A percentile compares a stretch with the other conserved stretches of the same genome.
Conservation (phyloP, 2,329 filamentous ascomycete genomes). For the Venturia carpophila region DNA sequence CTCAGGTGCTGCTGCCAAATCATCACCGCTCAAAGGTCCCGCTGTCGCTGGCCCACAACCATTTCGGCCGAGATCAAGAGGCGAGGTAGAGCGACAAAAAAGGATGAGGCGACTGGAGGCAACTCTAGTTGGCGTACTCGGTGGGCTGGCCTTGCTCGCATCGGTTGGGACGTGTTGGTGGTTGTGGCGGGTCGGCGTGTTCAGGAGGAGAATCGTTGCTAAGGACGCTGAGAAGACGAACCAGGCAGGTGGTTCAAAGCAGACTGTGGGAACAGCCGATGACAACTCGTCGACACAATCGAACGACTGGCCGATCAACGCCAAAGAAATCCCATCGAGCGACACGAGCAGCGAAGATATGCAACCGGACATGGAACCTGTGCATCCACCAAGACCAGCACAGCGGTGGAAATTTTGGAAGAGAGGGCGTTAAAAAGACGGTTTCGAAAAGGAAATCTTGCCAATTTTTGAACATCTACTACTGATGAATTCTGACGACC, state of each 20-base stretch:
- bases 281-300: neutral
- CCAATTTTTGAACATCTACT: neutral
- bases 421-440: neutral
- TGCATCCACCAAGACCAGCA: neutral
- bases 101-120: neutral
- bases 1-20: neutral
- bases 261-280: neutral
- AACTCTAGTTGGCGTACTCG: neutral
- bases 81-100: neutral
- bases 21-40: neutral
- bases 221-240: neutral
- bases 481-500: neutral
- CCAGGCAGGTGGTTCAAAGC: neutral
- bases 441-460: neutral
- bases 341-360: neutral
- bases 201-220: neutral
- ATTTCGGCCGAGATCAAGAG: neutral
- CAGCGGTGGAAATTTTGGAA: neutral
- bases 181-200: neutral
- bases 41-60: neutral
- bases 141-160: neutral
- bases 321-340: neutral
- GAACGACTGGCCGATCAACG: neutral
- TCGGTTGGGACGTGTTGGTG: neutral
- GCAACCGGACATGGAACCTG: neutral